Conservation (phyloP, 1,284 basidiomycete genomes). For the Puccinia brachypodii region DNA sequence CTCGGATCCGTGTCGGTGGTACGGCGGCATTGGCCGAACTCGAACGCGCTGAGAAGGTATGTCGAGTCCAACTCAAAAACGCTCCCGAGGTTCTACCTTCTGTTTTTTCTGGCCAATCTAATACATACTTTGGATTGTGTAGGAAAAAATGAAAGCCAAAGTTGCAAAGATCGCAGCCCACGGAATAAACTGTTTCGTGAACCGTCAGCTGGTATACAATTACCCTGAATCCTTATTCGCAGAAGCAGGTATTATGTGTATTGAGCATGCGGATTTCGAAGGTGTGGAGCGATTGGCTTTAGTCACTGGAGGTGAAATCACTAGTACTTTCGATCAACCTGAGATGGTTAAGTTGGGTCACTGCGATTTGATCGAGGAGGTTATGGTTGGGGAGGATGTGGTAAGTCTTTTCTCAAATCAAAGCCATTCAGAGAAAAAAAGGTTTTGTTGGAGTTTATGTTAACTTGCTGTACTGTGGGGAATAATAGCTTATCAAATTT, state of each 20-base stretch:
- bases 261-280: constrained; percentile 99
- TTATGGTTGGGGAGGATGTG: constrained; percentile 99
- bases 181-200: constrained; percentile 97
- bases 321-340: constrained; percentile 89
- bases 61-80: constrained; percentile 48
- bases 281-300: constrained; percentile 94
- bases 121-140: constrained; percentile 32
- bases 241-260: constrained; percentile 90
- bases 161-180: constrained; percentile 91
- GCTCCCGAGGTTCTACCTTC: not conserved
- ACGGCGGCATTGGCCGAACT: constrained; percentile 97
- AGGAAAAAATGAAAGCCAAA: constrained; percentile 99
- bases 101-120: not conserved
- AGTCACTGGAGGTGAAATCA: constrained; percentile 97
- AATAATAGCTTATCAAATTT: constrained; percentile 87
- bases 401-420: constrained; percentile 60
- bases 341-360: constrained; percentile 89
- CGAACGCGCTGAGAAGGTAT: constrained; percentile 85
- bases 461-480: not conserved
- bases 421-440: not conserved
- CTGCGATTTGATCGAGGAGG: constrained; percentile 95
- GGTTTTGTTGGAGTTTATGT: not conserved
- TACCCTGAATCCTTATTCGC: constrained; percentile 93
- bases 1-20: constrained; percentile 89
- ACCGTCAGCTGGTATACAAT: constrained; percentile 99